These are phyloP conservation scores for Leersia perrieri DNA, from an alignment of 176 grass and related monocot genomes.

Conservation along the genomic window DNA sequence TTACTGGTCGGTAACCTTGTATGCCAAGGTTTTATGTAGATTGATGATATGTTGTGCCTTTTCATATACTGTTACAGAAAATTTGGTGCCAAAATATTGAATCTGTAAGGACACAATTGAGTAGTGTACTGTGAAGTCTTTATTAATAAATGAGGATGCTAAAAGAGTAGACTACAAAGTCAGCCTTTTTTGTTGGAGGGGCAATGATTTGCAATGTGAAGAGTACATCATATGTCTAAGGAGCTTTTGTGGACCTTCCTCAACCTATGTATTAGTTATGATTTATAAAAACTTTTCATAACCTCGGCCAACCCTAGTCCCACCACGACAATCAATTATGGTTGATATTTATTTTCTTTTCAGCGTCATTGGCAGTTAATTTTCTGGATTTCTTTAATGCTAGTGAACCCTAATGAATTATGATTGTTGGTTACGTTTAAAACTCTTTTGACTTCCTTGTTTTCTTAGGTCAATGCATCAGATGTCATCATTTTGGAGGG, in stretches of 20 bases:
- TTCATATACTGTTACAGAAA: background rate
- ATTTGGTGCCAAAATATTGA: background rate
- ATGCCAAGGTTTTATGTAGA: background rate
- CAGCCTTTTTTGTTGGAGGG: background rate
- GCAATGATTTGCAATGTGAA: background rate
- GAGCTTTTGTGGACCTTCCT: background rate
- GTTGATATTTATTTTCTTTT: background rate
- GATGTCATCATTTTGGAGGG: slow-evolving; percentile 98
- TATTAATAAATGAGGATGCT: background rate
- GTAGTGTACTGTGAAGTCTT: background rate
- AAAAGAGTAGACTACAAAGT: background rate
- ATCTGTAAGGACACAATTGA: background rate
- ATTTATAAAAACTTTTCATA: background rate
- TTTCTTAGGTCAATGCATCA: slow-evolving; percentile 88
- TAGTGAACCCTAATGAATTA: background rate
- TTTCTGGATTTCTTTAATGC: slow-evolving; percentile 4
- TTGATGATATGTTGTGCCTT: background rate
- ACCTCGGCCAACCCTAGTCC: background rate
- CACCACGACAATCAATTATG: background rate
- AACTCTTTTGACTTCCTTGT: slow-evolving; percentile 6
- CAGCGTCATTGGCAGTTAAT: background rate
- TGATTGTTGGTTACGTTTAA: slow-evolving; percentile 17
- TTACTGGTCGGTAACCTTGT: background rate
- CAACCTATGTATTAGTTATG: background rate
- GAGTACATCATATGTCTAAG: background rate